phyloP scores from a whole-genome alignment of 208 protist species.

The Leptomonas pyrrhocoris region DNA sequence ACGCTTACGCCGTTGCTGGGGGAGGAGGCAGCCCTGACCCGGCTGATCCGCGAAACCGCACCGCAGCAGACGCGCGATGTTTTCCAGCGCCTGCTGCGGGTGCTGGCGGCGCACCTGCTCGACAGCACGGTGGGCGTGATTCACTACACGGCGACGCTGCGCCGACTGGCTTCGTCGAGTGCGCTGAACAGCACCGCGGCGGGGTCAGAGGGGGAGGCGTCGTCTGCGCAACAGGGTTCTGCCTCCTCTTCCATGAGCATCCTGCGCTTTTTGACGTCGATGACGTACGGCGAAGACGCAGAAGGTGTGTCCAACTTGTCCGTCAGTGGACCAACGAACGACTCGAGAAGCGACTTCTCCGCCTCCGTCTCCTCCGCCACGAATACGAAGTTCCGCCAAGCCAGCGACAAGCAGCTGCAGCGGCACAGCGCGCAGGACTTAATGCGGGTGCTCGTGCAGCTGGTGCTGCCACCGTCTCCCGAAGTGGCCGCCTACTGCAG shows the following conservation, averaged over 20 bases:
- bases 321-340: not conserved
- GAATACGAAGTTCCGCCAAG: conserved; percentile 17
- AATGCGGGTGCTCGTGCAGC: conserved; percentile 38
- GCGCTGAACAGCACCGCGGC: conserved; percentile 17
- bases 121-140: conserved; percentile 61
- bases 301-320: conserved; percentile 16
- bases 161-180: conserved; percentile 50
- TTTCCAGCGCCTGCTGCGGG: conserved; percentile 51
- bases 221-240: too few species aligned
- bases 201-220: not conserved
- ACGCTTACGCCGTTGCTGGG: conserved; percentile 69
- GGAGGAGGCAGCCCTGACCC: conserved; percentile 45
- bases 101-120: conserved; percentile 45
- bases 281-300: conserved; percentile 29
- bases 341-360: not conserved
- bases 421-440: conserved; percentile 48
- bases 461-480: conserved; percentile 66
- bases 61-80: conserved; percentile 47
- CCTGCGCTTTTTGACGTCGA: conserved; percentile 21
- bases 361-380: conserved; percentile 13
- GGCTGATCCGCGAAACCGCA: conserved; percentile 51
- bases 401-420: conserved; percentile 29
- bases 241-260: conserved; percentile 5
- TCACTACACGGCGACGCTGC: conserved; percentile 46
- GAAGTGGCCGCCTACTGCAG: conserved; percentile 56